These are phyloP conservation scores for Chytridiales sp. DNA, from an alignment of 371 early-diverging fungal genomes.

Conservation along the genomic window DNA sequence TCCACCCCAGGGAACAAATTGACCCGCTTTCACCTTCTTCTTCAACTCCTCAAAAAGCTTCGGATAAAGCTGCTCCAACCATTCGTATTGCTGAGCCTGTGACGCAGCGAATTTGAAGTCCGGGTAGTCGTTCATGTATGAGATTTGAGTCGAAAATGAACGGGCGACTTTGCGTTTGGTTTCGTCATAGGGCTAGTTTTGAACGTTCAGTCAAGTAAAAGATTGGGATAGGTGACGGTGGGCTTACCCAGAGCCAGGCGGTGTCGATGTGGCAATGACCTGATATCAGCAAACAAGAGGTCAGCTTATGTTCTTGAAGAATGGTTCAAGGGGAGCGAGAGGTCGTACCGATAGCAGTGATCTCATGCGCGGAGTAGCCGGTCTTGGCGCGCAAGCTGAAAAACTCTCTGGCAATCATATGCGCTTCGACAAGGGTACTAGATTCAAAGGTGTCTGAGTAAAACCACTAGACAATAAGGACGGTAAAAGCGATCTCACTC, in stretches of 20 bases:
- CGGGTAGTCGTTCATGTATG: constrained; percentile 80
- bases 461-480: not conserved
- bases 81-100: constrained; percentile 95
- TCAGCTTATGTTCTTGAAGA: constrained; percentile 26
- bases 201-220: constrained; percentile 1
- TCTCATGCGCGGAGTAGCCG: constrained; percentile 27
- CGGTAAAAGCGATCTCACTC: constrained; percentile 15
- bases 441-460: not conserved
- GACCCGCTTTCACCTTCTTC: constrained; percentile 64
- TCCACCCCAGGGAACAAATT: constrained; percentile 94
- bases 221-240: not conserved
- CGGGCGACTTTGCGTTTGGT: constrained; percentile 94
- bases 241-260: constrained; percentile 15
- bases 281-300: too few relatives aligned
- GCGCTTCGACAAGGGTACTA: constrained; percentile 54
- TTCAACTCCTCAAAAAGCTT: constrained; percentile 74
- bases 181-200: constrained; percentile 88
- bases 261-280: constrained; percentile 85
- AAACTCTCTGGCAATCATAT: constrained; percentile 60
- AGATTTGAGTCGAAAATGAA: constrained; percentile 80
- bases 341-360: constrained; percentile 42
- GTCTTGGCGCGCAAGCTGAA: constrained; percentile 43
- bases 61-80: constrained; percentile 84
- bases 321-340: too few relatives aligned
- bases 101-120: constrained; percentile 88